Base-by-base conservation (phyloP, 164 flowering plant genomes). In the Santalum album region DNA sequence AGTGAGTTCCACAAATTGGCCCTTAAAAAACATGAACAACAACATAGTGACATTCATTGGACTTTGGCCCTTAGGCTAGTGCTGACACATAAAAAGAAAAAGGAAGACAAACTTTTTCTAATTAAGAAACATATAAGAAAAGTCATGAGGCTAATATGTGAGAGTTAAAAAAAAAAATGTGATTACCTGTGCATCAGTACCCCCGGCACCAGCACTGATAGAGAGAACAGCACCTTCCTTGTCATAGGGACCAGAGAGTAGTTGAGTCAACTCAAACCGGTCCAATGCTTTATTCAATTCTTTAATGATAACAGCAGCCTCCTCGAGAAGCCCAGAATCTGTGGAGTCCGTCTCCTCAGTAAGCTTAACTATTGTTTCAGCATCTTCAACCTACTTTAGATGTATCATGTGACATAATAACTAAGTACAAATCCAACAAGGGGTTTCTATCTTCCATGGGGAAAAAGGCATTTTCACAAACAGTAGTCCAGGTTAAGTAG, bases 151-250 rank as follows among this genome's bases (percentile, higher is more conserved):
- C 12, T 43, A 43, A 16, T 43, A 17, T 43, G 9, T 38, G 3
- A 11, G 23, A 20, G 49, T 40, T 5, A 24, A 49, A 44, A 35
- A 56, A 9, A 24, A 49, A 44, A 35, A 56, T 46, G 47, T 39
- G 54, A 55, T 58, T 71, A 92, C 99, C 95, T 92, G 99, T 39
- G 99, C 99, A 78, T 92, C 99, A 32, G 99, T 92, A 12, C 97
- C 99, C 26, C 99, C 97, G 53, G 97, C 94, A 69, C 99, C 97
- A 65, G 99, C 97, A 52, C 88, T 72, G 52, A 92, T 89, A 46
- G 71, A 66, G 54, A 92, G 58, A 51, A 87, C 81, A 55, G 94
- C 96, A 60, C 99, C 95, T 73, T 89, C 97, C 69, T 89, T 92
- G 65, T 92, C 97, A 69, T 92, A 92, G 17, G 90, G 96, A 46